These are phyloP conservation scores for Globisporangium abappressorium DNA, from an alignment of 352 stramenopile species.

Conservation along the genomic window DNA sequence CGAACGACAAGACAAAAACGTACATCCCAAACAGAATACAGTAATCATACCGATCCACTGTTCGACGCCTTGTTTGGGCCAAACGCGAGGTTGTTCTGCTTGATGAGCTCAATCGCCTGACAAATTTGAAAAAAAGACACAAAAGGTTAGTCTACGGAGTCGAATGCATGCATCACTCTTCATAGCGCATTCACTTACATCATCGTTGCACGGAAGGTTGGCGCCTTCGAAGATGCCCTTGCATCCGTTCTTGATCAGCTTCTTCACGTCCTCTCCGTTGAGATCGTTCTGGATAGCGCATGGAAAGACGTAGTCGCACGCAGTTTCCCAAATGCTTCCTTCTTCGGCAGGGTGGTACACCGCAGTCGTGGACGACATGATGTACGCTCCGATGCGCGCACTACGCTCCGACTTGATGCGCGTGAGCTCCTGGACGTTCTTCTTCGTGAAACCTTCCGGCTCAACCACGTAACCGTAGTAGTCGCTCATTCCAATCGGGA, in stretches of 20 bases:
- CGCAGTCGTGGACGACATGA: constrained; percentile 87
- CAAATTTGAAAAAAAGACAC: neutral
- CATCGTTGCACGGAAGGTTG: constrained; percentile 79
- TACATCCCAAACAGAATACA: neutral
- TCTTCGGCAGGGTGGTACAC: constrained; percentile 83
- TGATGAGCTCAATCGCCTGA: constrained; percentile 73
- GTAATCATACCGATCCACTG: constrained; percentile 49
- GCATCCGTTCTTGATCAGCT: constrained; percentile 87
- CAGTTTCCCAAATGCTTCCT: constrained; percentile 83
- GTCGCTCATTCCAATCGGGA: constrained; percentile 96
- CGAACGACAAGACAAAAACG: neutral
- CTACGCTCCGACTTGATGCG: constrained; percentile 83
- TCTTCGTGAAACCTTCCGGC: constrained; percentile 80
- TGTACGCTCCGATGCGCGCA: constrained; percentile 78
- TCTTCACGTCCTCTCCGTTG: constrained; percentile 61
- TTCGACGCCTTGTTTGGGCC: constrained; percentile 86
- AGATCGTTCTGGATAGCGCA: constrained; percentile 95
- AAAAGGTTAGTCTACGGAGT: neutral
- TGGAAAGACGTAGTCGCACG: constrained; percentile 96
- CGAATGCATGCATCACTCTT: neutral
- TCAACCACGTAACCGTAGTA: constrained; percentile 95
- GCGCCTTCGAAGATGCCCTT: constrained; percentile 87
- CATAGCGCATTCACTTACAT: constrained; percentile 23
- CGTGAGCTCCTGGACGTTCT: constrained; percentile 72
- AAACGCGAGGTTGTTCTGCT: constrained; percentile 81